Evolutionary conservation across 1,139 yeast species (phyloP), one percentile per base, ranked within the genome.

Genomic region (Starmera stellimalicola): DNA sequence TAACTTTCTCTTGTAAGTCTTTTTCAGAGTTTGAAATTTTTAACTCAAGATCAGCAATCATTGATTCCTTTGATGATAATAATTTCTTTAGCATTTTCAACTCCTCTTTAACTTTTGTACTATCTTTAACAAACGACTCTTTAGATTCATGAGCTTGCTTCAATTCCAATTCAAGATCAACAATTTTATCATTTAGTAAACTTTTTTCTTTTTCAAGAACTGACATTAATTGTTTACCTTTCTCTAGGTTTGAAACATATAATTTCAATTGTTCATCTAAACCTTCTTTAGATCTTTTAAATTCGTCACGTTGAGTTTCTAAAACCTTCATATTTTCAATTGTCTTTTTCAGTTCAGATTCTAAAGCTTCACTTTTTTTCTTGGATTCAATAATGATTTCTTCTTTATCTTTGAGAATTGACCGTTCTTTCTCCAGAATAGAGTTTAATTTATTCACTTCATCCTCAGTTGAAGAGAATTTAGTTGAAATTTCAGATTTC

Each of bases 401-500:
- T 16, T 70, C 73, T 40, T 70, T 72, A 30, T 58, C 65, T 7
- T 58, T 44, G n/a, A 71, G 58, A 4, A 63, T 39, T 9, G 44
- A 40, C 26, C 67, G 54, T 39, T 70, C 73, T 27, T 59, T 45
- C 17, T 53, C 57, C 14, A 67, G 50, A 18, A 56, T 44, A 6
- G 53, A 52, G 27, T 60, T 56, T 15, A 65, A 43, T 27, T 58
- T 50, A 24, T 47, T 47, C 16, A 68, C 46, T 35, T 70, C 65
- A 10, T 50, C 49, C n/a, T 56, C 60, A 11, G 59, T 50, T 25
- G 55, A 47, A 2, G 50, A 40, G 30, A 60, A 57, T 29, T 54
- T 50, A 7, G 55, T 51, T 12, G 43, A 40, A 11, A 60, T 37
- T 11, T 45, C 44, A 3, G 36, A 37, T 34, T 57, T 59, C 32